Base-by-base conservation (phyloP, 257 asterid genomes). In the Cordia subcordata region DNA sequence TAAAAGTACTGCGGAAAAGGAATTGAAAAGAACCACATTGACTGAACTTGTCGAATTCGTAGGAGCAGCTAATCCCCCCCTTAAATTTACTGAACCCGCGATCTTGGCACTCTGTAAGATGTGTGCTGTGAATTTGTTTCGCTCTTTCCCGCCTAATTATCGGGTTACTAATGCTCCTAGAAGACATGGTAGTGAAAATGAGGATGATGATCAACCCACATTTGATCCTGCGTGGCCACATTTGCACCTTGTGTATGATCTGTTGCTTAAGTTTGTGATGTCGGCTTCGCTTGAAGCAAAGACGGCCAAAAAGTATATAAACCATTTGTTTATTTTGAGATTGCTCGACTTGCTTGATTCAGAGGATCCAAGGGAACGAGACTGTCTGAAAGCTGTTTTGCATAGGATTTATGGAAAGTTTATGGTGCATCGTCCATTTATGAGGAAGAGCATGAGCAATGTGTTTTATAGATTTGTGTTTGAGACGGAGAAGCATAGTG, bases 361-460 rank as follows among this genome's bases (percentile, higher is more conserved):
- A 0, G 98, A 82, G 54, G 97, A 90, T 78, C 97, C 96, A 13
- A 80, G 97, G 49, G 96, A 90, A 70, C 79, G 94, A 81, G 94
- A 85, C 11, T 83, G 87, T 44, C 59, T 87, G 69, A 90, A 87
- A 67, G 86, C 88, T 17, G 83, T 87, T 63, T 61, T 90, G 63
- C 97, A 90, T 67, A 78, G 90, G 79, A 77, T 90, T 32, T 90
- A 90, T 62, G 95, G 97, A 60, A 90, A 85, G 66, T 87, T 90
- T 56, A 87, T 82, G 85, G 79, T 81, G 19, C 96, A 90, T 50
- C 60, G 95, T 39, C 88, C 96, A 1, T 90, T 85, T 80, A 85
- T 90, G 57, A 67, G 98, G 57, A 85, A 81, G 68, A 55, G 77
- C 10, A 77, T 90, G 40, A 79, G 86, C 82, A 78, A 85, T 56